phyloP scores from a whole-genome alignment of 805 yeast genomes.

The Saturnispora serradocipensis region DNA sequence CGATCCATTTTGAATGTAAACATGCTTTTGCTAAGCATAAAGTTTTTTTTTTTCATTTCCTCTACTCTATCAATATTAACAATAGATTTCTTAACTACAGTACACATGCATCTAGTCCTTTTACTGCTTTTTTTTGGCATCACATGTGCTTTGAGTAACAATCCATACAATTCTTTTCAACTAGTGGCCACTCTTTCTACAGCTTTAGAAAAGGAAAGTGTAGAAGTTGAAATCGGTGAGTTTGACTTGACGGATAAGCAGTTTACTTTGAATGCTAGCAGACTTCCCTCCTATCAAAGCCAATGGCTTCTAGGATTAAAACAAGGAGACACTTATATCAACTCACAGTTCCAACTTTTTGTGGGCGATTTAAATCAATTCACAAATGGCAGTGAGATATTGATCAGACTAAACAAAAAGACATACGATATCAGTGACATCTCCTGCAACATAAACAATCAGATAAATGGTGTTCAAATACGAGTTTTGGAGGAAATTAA shows the following conservation, averaged over 20 bases:
- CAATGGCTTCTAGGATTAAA: conserved; percentile 4
- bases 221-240: not conserved
- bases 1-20: not conserved
- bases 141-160: not conserved
- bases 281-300: not conserved
- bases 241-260: not conserved
- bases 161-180: not conserved
- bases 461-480: not conserved
- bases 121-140: not conserved
- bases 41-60: not conserved
- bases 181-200: not conserved
- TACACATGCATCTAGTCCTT: not conserved
- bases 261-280: not conserved
- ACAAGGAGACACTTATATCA: conserved; percentile 6
- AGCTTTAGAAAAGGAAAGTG: not conserved
- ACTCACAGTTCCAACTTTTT: conserved; percentile 7
- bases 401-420: not conserved
- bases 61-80: not conserved
- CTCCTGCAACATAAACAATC: not conserved
- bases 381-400: not conserved
- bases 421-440: not conserved
- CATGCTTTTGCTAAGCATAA: not conserved
- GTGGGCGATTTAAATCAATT: not conserved
- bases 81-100: not conserved
- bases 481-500: not conserved